phyloP scores from a whole-genome alignment of 2,329 filamentous ascomycete species.

The Curvularia spicifera region DNA sequence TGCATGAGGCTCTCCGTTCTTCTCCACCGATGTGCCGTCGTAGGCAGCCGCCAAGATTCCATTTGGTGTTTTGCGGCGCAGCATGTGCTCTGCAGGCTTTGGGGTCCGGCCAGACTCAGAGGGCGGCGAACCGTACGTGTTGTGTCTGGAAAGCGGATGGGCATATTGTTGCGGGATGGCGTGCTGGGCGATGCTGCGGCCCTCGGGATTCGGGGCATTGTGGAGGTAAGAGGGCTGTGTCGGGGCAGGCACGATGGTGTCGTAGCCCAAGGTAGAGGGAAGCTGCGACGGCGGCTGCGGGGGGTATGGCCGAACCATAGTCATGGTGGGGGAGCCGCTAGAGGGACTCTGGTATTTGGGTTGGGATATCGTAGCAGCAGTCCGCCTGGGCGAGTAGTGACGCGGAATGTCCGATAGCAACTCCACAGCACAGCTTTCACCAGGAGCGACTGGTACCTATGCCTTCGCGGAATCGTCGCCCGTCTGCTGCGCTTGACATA shows the following conservation, averaged over 20 bases:
- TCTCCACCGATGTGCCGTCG: constrained; percentile 79
- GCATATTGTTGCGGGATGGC: constrained; percentile 48
- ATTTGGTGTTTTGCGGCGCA: constrained; percentile 90
- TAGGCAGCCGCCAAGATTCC: constrained; percentile 93
- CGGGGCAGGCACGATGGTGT: constrained; percentile 31
- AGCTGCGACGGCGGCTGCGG: constrained; percentile 43
- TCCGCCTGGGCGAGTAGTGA: constrained; percentile 1
- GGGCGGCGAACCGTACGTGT: constrained; percentile 43
- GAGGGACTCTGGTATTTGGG: constrained; percentile 11
- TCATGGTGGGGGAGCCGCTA: constrained; percentile 40
- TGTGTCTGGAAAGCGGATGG: constrained; percentile 48
- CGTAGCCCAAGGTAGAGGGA: constrained; percentile 35
- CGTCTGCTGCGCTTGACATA: constrained; percentile 49
- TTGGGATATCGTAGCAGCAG: constrained; percentile 7
- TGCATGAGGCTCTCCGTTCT: constrained; percentile 74
- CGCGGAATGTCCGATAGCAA: not conserved
- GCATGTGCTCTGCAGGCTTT: constrained; percentile 69
- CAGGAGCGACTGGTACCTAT: constrained; percentile 51
- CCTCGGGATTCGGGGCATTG: constrained; percentile 36
- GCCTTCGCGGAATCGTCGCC: constrained; percentile 52
- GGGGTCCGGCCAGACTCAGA: constrained; percentile 32
- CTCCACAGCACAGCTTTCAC: constrained; percentile 41
- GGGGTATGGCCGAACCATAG: constrained; percentile 48
- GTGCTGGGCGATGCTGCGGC: constrained; percentile 30
- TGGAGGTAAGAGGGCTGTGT: constrained; percentile 35